These are phyloP conservation scores for Margaritispora aquatica DNA, from an alignment of 495 filamentous ascomycete species.

Conservation along the genomic window DNA sequence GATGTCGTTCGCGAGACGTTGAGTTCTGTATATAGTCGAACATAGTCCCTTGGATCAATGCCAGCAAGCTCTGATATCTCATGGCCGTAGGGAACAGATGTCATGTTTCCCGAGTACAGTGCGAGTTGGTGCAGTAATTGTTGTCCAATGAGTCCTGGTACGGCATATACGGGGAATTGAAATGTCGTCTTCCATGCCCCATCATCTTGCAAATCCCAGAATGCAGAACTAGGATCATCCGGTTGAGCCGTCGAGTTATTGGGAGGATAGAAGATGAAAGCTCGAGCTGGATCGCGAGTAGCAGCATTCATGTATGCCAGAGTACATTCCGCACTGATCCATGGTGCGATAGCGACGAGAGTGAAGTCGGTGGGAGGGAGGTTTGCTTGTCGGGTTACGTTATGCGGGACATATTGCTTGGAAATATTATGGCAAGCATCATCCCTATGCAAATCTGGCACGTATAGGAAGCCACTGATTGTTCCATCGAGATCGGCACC, in stretches of 20 bases:
- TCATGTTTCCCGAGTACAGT: slow-evolving; percentile 67
- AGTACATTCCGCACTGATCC: slow-evolving; percentile 67
- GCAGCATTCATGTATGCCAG: slow-evolving; percentile 61
- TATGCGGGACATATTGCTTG: slow-evolving; percentile 55
- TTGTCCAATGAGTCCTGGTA: slow-evolving; percentile 58
- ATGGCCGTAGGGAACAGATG: slow-evolving; percentile 48
- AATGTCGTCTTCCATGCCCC: slow-evolving; percentile 56
- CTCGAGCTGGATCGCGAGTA: slow-evolving; percentile 45
- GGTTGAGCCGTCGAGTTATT: slow-evolving; percentile 50
- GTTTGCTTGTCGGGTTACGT: slow-evolving; percentile 64
- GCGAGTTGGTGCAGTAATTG: slow-evolving; percentile 66
- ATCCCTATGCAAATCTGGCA: slow-evolving; percentile 54
- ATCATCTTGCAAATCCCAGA: slow-evolving; percentile 63
- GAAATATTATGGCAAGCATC: slow-evolving; percentile 57
- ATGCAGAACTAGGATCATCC: slow-evolving; percentile 46
- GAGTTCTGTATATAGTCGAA: slow-evolving; percentile 44
- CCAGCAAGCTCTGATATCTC: slow-evolving; percentile 52
- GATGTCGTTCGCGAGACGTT: slow-evolving; percentile 30
- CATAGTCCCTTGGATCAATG: slow-evolving; percentile 52
- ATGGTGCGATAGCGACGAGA: slow-evolving; percentile 78
- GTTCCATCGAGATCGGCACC: slow-evolving; percentile 46
- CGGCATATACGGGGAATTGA: slow-evolving; percentile 76
- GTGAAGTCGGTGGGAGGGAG: slow-evolving; percentile 56
- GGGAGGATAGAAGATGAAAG: slow-evolving; percentile 72
- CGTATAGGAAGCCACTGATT: slow-evolving; percentile 72